phyloP scores from a whole-genome alignment of 768 basidiomycete genomes.

The Pleurotus ostreatus region DNA sequence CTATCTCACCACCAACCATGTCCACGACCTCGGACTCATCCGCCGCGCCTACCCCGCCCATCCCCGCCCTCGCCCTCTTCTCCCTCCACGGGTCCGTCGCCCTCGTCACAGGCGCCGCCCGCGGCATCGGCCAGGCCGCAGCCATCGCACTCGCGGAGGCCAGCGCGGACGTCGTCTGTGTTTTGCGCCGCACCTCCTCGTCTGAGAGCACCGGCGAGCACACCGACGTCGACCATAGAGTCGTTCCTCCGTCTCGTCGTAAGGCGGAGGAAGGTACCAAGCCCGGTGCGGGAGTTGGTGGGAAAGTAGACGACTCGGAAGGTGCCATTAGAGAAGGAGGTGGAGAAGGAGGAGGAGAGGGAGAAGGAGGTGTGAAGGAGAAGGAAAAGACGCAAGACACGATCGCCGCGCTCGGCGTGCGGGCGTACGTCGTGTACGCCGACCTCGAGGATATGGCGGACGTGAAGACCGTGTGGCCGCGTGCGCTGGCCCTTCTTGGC shows the following conservation, averaged over 20 bases:
- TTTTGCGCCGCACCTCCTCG: slow-evolving; percentile 27
- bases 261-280: too few species aligned
- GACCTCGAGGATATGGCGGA: slow-evolving; percentile 36
- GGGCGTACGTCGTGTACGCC: slow-evolving; percentile 32
- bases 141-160: slow-evolving; percentile 47
- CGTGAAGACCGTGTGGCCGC: slow-evolving; percentile 37
- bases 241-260: too few species aligned
- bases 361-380: too few species aligned
- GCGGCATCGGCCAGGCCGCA: slow-evolving; percentile 53
- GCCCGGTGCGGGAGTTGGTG: too few species aligned
- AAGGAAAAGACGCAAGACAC: too few species aligned
- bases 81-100: slow-evolving; percentile 62
- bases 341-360: too few species aligned
- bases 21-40: too few species aligned
- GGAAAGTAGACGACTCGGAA: too few species aligned
- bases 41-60: slow-evolving; percentile 1
- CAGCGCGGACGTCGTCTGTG: slow-evolving; percentile 42
- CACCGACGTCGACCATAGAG: too few species aligned
- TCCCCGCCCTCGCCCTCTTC: slow-evolving; percentile 57
- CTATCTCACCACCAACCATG: too few species aligned
- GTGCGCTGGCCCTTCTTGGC: slow-evolving; percentile 29
- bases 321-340: too few species aligned
- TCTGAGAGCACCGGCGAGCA: too few species aligned
- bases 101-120: slow-evolving; percentile 77
- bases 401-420: neutral